These are phyloP conservation scores for Cairneyella variabilis DNA, from an alignment of 495 filamentous ascomycete genomes.

Conservation along the genomic window DNA sequence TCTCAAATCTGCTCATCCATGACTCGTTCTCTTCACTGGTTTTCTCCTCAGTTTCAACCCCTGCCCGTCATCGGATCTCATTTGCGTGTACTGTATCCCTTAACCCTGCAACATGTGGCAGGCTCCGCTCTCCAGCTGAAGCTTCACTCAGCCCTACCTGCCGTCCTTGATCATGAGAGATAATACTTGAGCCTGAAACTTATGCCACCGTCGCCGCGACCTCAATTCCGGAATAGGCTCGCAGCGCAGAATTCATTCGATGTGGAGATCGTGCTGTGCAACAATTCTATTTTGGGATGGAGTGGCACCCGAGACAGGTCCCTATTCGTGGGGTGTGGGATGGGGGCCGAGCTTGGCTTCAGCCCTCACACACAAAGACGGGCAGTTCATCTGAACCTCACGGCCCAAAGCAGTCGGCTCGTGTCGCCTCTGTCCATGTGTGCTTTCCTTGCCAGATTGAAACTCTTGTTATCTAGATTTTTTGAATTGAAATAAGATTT, in stretches of 20 bases:
- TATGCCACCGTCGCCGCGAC: no score
- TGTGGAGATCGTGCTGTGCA: not conserved
- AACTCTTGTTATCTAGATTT: no score
- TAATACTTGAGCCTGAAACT: no score
- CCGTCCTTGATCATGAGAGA: no score
- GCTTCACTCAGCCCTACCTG: not conserved
- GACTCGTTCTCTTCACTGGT: not conserved
- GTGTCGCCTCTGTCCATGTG: not conserved
- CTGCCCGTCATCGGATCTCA: not conserved
- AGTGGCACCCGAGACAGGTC: not conserved
- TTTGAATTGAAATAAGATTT: no score
- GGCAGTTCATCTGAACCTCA: not conserved
- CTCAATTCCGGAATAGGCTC: not conserved
- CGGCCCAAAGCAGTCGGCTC: no score
- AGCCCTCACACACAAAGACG: constrained; percentile 1
- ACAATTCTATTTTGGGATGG: constrained; percentile 7
- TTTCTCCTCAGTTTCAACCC: not conserved
- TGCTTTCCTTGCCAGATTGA: no score
- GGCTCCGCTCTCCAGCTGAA: not conserved
- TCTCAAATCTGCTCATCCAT: no score
- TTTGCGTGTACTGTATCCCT: no score
- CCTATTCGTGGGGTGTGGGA: not conserved
- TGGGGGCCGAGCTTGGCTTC: not conserved
- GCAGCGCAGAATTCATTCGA: not conserved
- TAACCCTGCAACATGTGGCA: no score